phyloP scores from a whole-genome alignment of 75 land plant genomes.

The Azolla pinnata region DNA sequence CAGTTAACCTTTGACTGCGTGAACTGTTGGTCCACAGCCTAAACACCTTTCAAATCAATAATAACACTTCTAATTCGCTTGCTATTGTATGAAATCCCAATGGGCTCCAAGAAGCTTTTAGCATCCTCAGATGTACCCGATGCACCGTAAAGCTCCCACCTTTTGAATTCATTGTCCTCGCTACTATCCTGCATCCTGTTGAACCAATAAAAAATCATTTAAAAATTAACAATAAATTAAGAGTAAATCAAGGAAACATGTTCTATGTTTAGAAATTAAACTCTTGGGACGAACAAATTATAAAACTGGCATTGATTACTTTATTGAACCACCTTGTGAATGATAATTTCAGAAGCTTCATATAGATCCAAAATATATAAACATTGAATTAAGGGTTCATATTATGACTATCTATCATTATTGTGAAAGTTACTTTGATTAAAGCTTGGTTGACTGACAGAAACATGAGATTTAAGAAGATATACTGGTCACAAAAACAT shows the following conservation, averaged over 20 bases:
- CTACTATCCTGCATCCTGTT: background rate
- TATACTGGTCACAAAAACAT: no score
- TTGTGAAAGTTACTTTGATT: no score
- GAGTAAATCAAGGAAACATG: no score
- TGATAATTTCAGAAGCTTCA: background rate
- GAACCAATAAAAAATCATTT: background rate
- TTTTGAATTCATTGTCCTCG: background rate
- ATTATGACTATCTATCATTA: no score
- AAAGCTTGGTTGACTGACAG: no score
- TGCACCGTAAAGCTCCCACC: background rate
- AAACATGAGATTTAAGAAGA: no score
- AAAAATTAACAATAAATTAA: background rate
- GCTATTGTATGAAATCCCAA: background rate
- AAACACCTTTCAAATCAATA: background rate
- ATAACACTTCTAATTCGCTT: background rate
- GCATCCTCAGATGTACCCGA: background rate
- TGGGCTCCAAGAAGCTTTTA: background rate
- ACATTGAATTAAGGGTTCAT: no score
- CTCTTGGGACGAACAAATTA: no score
- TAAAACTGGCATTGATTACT: no score
- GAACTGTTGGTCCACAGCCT: no score
- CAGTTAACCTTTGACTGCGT: background rate
- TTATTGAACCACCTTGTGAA: background rate
- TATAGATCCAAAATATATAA: no score
- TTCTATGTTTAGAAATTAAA: no score